Evolutionary conservation across 129 eudicot genomes (phyloP), one percentile per base, ranked within the genome.

Genomic region (Artemisia tridentata): DNA sequence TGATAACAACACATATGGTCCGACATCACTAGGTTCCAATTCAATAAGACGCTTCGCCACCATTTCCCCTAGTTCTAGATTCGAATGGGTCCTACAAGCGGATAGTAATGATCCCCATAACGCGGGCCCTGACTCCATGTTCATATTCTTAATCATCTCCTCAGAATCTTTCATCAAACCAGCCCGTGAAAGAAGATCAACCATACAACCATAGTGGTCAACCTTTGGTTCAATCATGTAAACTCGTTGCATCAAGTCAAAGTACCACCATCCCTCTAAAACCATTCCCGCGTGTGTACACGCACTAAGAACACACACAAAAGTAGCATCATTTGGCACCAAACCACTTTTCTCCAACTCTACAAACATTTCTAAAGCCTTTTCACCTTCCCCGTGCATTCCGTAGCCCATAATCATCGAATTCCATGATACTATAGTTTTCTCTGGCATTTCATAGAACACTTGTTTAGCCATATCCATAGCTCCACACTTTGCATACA

Each of bases 141-240:
- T 73, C 77, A 78, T 75, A 43, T 79, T 77, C 68, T 69, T 79
- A 19, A 84, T 75, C 53, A 89, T 78, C 64, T 82, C 86, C 48
- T 77, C 82, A 12, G 89, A 79, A 58, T 89, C 87, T 23, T 73
- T 80, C 78, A 86, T 46, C 76, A 84, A 78, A 11, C 89, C 96
- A 27, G 84, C 92, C 60, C 83, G 78, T 1, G 89, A 80, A 16
- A 86, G 82, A 61, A 89, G 86, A 86, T 89, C 92, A 15, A 89
- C 85, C 86, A 89, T 81, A 73, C 92, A 86, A 46, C 92, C 92
- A 72, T 78, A 89, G 80, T 89, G 96, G 75, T 89, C 87, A 56
- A 63, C 72, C 47, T 86, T 84, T 16, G 96, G 96, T 69, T 86
- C 85, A 46, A 85, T 89, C 47, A n/a, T 80, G 81, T 81, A 86